Evolutionary conservation across 176 grass and related monocot species (phyloP).

Genomic region (Chloris gayana): DNA sequence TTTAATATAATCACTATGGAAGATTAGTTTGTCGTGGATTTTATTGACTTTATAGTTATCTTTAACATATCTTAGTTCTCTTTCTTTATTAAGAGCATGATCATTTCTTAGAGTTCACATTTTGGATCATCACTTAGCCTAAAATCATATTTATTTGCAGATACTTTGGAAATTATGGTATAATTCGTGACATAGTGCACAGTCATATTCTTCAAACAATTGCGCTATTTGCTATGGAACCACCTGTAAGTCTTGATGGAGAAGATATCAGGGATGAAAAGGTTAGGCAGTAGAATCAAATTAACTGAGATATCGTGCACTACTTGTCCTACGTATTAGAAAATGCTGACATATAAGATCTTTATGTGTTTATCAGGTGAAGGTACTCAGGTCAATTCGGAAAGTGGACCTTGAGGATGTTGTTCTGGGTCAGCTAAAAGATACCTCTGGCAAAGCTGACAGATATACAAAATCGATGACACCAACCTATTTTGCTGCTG

Average conservation of each 20-base stretch:
- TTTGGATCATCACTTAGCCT: slow-evolving; percentile 20
- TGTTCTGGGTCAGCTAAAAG: slow-evolving; percentile 91
- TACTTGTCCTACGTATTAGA: slow-evolving; percentile 5
- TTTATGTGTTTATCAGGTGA: slow-evolving; percentile 61
- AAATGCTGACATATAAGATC: slow-evolving; percentile 21
- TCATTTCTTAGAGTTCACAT: background rate
- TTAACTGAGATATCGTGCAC: background rate
- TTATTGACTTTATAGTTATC: slow-evolving; percentile 28
- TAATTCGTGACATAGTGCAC: slow-evolving; percentile 90
- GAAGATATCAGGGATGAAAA: slow-evolving; percentile 98
- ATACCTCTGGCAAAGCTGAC: slow-evolving; percentile 54
- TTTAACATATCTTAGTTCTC: slow-evolving; percentile 32
- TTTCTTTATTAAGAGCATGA: background rate
- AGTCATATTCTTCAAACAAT: slow-evolving; percentile 95
- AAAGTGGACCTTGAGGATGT: slow-evolving; percentile 78
- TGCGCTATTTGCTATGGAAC: slow-evolving; percentile 94
- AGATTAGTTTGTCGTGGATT: slow-evolving; percentile 10
- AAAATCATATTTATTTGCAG: slow-evolving; percentile 33
- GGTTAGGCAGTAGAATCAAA: slow-evolving; percentile 38
- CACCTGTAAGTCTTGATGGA: slow-evolving; percentile 84
- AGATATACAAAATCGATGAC: slow-evolving; percentile 79
- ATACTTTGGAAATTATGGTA: slow-evolving; percentile 91
- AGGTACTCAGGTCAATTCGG: slow-evolving; percentile 88
- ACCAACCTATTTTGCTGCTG: slow-evolving; percentile 89
- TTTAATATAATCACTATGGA: background rate